These are phyloP conservation scores for Botrytis fragariae DNA, from an alignment of 2,329 filamentous ascomycete genomes.

Conservation along the genomic window DNA sequence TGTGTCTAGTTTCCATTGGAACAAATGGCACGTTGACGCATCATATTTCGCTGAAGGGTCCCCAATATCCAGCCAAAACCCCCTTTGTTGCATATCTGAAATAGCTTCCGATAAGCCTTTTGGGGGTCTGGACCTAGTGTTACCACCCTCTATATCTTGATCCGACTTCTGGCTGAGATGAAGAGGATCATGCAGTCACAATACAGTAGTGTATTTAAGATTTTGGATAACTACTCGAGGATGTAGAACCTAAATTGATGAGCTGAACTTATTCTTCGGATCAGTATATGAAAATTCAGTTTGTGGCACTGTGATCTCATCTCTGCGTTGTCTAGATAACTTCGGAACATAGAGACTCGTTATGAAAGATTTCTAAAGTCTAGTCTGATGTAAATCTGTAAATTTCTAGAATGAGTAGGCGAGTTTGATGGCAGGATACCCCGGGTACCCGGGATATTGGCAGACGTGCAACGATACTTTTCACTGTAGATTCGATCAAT, in stretches of 20 bases:
- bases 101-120: neutral
- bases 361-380: neutral
- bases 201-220: neutral
- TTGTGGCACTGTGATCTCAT: neutral
- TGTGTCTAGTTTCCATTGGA: neutral
- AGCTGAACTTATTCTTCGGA: neutral
- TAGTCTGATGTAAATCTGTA: neutral
- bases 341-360: neutral
- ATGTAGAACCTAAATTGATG: neutral
- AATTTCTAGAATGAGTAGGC: neutral
- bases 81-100: neutral
- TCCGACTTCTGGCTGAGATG: neutral
- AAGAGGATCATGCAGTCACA: neutral
- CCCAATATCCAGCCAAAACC: neutral
- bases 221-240: neutral
- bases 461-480: neutral
- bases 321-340: neutral
- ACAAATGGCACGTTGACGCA: neutral
- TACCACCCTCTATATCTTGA: neutral
- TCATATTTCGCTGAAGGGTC: fast-evolving
- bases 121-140: neutral
- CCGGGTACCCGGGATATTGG: neutral
- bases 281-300: neutral
- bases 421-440: neutral
- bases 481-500: neutral